Evolutionary conservation across 768 basidiomycete genomes (phyloP), one percentile per base, ranked within the genome.

Genomic region (Cystobasidium ongulense): DNA sequence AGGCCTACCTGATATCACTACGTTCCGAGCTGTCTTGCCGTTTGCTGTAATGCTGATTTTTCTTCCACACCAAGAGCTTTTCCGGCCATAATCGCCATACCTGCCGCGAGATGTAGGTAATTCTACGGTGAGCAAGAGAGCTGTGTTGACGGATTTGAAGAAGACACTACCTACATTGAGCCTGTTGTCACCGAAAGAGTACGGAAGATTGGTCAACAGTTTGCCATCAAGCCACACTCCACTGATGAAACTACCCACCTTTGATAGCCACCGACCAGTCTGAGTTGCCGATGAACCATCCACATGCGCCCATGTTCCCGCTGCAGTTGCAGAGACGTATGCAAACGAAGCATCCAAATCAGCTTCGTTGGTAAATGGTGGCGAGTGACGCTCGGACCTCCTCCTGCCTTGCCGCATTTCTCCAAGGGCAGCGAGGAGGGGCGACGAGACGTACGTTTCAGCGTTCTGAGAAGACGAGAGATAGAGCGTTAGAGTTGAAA

Each of bases 201-300:
- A n/a, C n/a, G n/a, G n/a, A n/a, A n/a, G n/a, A n/a, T n/a, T n/a
- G n/a, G n/a, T n/a, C n/a, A n/a, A n/a, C n/a, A n/a, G n/a, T n/a
- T n/a, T n/a, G n/a, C n/a, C n/a, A n/a, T n/a, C n/a, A n/a, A n/a
- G n/a, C n/a, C n/a, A n/a, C n/a, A n/a, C n/a, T 46, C 43, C 43
- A 46, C 43, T 13, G 13, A n/a, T n/a, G n/a, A 46, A n/a, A 15
- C 57, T 15, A 25, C 62, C 8, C 29, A 63, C 62, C 62, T 54
- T 63, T 63, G 62, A 70, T 57, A 8, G 67, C 67, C 5, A 70
- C 67, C 10, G 67, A 7, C 67, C 67, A 70, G 27, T 70, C 67
- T 29, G 46, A 17, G 27, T 70, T 70, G 13, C 23, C 50, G 50
- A 70, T 70, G 50, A 23, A 70, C 23, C 50, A 23, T 52, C 67